These are phyloP conservation scores for Alternaria novae-zelandiae DNA, from an alignment of 2,329 filamentous ascomycete species.

Conservation along the genomic window DNA sequence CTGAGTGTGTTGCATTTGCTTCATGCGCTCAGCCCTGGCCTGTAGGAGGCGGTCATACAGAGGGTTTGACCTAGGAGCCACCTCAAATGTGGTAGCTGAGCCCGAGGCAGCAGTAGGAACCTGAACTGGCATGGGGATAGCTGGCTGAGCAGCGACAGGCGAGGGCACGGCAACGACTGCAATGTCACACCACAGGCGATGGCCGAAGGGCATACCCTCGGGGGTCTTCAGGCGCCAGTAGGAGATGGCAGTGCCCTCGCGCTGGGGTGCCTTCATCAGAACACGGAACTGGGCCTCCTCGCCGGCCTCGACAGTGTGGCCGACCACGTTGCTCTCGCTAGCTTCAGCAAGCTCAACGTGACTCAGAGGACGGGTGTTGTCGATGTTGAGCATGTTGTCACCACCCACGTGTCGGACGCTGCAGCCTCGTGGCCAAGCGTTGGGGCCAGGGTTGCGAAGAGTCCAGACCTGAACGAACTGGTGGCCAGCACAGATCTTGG, in stretches of 20 bases:
- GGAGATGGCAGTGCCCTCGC: constrained; percentile 81
- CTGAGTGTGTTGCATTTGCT: constrained; percentile 23
- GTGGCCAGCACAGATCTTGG: constrained; percentile 70
- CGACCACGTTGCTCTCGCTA: constrained; percentile 81
- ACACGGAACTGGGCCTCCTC: constrained; percentile 83
- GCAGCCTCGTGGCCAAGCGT: constrained; percentile 86
- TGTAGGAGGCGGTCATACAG: constrained; percentile 35
- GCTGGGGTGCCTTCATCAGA: constrained; percentile 78
- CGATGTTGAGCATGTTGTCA: constrained; percentile 94
- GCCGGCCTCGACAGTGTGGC: constrained; percentile 71
- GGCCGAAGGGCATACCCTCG: constrained; percentile 83
- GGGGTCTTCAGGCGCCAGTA: constrained; percentile 93
- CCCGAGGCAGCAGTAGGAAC: constrained; percentile 10
- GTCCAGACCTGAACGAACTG: constrained; percentile 92
- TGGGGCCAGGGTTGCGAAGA: constrained; percentile 80
- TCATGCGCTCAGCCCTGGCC: constrained; percentile 32
- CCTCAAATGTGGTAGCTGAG: constrained; percentile 16
- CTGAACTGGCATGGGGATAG: neutral
- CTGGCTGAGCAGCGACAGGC: neutral
- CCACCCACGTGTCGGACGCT: constrained; percentile 90
- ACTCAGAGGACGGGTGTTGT: constrained; percentile 79
- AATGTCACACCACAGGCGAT: constrained; percentile 95
- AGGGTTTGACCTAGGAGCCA: constrained; percentile 21
- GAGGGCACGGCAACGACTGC: constrained; percentile 59
- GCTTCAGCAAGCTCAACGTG: constrained; percentile 77